Percentiles rank a stretch among this genome's conserved stretches.
phyloP scores from a whole-genome alignment of 176 grass and related monocot species.

The Microstegium vimineum region DNA sequence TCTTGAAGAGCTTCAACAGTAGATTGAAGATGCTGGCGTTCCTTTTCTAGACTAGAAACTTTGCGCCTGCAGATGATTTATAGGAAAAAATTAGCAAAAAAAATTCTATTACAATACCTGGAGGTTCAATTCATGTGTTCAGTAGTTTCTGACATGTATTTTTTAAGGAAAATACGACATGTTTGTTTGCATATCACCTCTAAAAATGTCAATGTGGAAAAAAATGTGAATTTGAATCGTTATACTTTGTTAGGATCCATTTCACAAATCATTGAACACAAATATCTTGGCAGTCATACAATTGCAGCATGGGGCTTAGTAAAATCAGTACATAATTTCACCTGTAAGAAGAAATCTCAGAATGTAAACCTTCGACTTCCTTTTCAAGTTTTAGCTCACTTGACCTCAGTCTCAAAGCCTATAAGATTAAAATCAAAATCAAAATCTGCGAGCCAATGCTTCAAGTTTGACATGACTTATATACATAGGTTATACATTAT shows the following conservation, averaged over 20 bases:
- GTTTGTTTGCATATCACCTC: background rate
- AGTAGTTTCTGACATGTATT: background rate
- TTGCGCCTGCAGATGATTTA: slow-evolving; percentile 60
- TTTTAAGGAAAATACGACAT: slow-evolving; percentile 4
- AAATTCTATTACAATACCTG: background rate
- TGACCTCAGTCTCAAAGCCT: slow-evolving; percentile 98
- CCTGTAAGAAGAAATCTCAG: slow-evolving; percentile 83
- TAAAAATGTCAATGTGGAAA: slow-evolving; percentile 8
- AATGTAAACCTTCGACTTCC: slow-evolving; percentile 71
- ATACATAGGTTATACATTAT: too few species aligned
- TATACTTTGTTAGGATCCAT: background rate
- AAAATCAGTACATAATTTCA: slow-evolving; percentile 33
- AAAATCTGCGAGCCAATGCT: background rate
- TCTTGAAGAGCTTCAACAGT: slow-evolving; percentile 92
- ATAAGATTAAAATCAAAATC: slow-evolving; percentile 20
- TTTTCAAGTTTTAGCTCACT: slow-evolving; percentile 96
- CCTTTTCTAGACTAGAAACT: slow-evolving; percentile 88
- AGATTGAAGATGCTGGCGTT: slow-evolving; percentile 92
- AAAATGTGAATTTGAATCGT: background rate
- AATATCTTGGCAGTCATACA: background rate
- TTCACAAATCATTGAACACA: slow-evolving; percentile 16
- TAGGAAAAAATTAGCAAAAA: background rate
- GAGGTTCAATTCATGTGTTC: background rate
- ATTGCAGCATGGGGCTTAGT: background rate
- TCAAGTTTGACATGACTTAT: too few species aligned